Conservation (phyloP, 2,329 filamentous ascomycete genomes). For the Beauveria sp. region DNA sequence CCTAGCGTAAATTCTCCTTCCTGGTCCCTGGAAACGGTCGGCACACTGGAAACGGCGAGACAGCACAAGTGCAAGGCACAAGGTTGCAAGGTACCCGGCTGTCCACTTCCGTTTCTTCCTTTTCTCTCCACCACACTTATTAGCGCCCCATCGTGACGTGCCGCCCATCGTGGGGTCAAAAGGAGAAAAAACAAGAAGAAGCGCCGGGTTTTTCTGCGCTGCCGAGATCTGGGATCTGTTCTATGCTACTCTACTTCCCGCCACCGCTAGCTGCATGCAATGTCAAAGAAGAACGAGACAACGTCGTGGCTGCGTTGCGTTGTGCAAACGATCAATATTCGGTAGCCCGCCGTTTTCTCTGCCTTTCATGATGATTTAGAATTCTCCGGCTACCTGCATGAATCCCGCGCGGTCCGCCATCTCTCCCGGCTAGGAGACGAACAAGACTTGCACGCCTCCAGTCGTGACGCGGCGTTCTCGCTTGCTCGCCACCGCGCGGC, state of each 20-base stretch:
- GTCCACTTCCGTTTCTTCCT: neutral
- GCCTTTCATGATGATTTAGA: neutral
- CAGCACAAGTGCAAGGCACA: neutral
- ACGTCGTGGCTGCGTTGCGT: neutral
- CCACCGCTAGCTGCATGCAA: constrained; percentile 5
- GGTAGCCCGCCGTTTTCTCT: neutral
- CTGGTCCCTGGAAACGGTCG: constrained; percentile 4
- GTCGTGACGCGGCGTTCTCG: neutral
- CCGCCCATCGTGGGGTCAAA: constrained; percentile 10
- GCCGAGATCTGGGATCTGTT: constrained; percentile 9
- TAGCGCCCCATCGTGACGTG: constrained; percentile 7
- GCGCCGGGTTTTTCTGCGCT: constrained; percentile 6
- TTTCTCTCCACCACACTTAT: neutral
- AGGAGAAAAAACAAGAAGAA: neutral
- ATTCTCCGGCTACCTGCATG: no score
- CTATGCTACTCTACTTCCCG: neutral
- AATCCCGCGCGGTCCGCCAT: no score
- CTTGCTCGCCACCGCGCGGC: no score
- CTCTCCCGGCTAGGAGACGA: no score
- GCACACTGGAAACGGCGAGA: constrained; percentile 6
- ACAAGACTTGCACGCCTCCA: no score
- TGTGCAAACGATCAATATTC: neutral
- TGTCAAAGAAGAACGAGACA: neutral
- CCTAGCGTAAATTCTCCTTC: neutral
- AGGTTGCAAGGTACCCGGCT: neutral